Conservation (phyloP, 352 stramenopile genomes). For the Pythium grandisporangium region DNA sequence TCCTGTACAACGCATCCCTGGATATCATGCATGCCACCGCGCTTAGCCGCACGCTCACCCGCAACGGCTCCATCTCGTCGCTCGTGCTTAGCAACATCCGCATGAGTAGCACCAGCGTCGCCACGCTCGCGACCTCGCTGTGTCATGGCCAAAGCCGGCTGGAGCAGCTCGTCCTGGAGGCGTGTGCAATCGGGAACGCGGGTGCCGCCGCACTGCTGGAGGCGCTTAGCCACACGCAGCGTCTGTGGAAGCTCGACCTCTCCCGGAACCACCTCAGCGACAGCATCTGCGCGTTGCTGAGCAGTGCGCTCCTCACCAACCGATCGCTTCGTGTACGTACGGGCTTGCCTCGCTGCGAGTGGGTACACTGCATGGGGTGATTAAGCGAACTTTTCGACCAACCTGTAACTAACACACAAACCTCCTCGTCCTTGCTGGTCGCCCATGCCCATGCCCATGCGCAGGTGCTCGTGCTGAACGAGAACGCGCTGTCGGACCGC, state of each 20-base stretch:
- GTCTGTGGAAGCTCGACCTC: slow-evolving; percentile 68
- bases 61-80: slow-evolving; percentile 25
- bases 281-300: slow-evolving; percentile 26
- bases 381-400: too few species aligned
- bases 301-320: slow-evolving; percentile 23
- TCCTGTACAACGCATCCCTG: slow-evolving; percentile 58
- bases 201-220: slow-evolving; percentile 39
- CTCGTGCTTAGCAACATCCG: slow-evolving; percentile 54
- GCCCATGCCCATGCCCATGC: too few species aligned
- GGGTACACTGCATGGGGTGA: too few species aligned
- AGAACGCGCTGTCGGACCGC: slow-evolving; percentile 48
- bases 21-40: slow-evolving; percentile 16
- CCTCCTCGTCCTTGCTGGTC: too few species aligned
- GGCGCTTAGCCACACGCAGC: slow-evolving; percentile 27
- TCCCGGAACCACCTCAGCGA: slow-evolving; percentile 59
- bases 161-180: slow-evolving; percentile 65
- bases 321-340: slow-evolving; percentile 19
- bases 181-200: slow-evolving; percentile 39
- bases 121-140: slow-evolving; percentile 32
- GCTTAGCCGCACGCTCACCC: slow-evolving; percentile 25
- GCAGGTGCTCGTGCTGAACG: slow-evolving; percentile 36
- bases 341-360: not conserved
- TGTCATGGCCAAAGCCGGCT: slow-evolving; percentile 37
- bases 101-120: slow-evolving; percentile 21
- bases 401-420: not conserved